Percentiles rank a stretch among this genome's conserved stretches.
Evolutionary conservation across 2,329 filamentous ascomycete species (phyloP).

Genomic region (Xylaria sp.): DNA sequence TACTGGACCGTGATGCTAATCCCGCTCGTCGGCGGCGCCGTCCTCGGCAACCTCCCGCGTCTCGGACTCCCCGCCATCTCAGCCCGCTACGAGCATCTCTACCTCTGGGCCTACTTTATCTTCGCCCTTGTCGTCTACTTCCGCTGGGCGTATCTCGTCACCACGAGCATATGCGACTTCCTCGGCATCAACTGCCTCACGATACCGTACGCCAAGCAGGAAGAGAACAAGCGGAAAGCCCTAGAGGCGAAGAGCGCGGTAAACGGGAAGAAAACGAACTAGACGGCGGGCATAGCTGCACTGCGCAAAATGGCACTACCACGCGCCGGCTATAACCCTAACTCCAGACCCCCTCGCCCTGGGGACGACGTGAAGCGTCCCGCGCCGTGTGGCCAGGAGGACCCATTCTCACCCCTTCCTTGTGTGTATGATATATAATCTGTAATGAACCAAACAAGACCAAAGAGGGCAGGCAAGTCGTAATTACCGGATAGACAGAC

Average conservation of each 20-base stretch:
- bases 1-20: conserved; percentile 93
- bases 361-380: too few species aligned
- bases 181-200: conserved; percentile 94
- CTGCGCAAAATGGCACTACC: too few species aligned
- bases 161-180: conserved; percentile 88
- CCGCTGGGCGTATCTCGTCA: conserved; percentile 89
- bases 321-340: too few species aligned
- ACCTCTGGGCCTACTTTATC: conserved; percentile 82
- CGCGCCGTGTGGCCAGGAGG: too few species aligned
- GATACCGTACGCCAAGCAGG: conserved; percentile 70
- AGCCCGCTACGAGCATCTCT: conserved; percentile 72
- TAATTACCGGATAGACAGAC: conserved; percentile 2
- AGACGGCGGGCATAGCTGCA: too few species aligned
- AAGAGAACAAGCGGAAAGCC: conserved; percentile 56
- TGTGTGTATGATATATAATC: conserved; percentile 10
- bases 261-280: conserved; percentile 42
- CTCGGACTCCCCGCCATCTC: conserved; percentile 73
- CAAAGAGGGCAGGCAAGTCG: background rate
- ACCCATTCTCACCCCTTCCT: background rate
- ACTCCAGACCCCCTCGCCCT: too few species aligned
- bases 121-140: conserved; percentile 88
- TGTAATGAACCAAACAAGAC: background rate
- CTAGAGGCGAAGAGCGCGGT: conserved; percentile 28
- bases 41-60: conserved; percentile 81
- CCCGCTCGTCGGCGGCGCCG: conserved; percentile 83